These are phyloP conservation scores for Vitis vinifera DNA, from an alignment of 164 flowering plant species.

Conservation along the genomic window DNA sequence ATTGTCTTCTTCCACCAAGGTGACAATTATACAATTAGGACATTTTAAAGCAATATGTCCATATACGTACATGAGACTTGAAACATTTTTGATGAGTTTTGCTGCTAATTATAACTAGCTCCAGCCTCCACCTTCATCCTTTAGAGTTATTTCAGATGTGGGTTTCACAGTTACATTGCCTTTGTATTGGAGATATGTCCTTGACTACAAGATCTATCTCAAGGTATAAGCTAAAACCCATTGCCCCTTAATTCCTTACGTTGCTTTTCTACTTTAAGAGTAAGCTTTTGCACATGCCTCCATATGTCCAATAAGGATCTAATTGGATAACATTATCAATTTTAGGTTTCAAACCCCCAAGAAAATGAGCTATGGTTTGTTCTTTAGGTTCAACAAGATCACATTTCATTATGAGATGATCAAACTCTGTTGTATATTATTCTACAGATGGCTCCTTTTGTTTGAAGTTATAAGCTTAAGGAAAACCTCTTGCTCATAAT, in stretches of 20 bases:
- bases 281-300: too few species aligned
- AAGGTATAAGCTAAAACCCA: too few species aligned
- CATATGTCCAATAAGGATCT: too few species aligned
- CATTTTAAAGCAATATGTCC: slow-evolving; percentile 5
- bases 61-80: not conserved
- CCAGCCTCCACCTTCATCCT: too few species aligned
- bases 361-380: slow-evolving; percentile 14
- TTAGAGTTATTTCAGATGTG: too few species aligned
- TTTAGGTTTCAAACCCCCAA: not conserved
- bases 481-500: slow-evolving; percentile 11
- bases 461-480: slow-evolving; percentile 9
- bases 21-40: slow-evolving; percentile 1
- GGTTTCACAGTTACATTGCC: not conserved
- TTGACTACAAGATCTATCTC: too few species aligned
- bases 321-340: too few species aligned
- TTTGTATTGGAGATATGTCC: not conserved
- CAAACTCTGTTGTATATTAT: slow-evolving; percentile 17
- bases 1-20: not conserved
- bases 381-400: slow-evolving; percentile 11
- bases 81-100: not conserved
- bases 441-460: slow-evolving; percentile 10
- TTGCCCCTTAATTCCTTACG: too few species aligned
- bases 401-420: slow-evolving; percentile 5
- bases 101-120: too few species aligned
- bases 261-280: too few species aligned